Percentiles rank a stretch among this genome's conserved stretches.
phyloP scores from a whole-genome alignment of 176 grass and related monocot species.

The Secale cereale region DNA sequence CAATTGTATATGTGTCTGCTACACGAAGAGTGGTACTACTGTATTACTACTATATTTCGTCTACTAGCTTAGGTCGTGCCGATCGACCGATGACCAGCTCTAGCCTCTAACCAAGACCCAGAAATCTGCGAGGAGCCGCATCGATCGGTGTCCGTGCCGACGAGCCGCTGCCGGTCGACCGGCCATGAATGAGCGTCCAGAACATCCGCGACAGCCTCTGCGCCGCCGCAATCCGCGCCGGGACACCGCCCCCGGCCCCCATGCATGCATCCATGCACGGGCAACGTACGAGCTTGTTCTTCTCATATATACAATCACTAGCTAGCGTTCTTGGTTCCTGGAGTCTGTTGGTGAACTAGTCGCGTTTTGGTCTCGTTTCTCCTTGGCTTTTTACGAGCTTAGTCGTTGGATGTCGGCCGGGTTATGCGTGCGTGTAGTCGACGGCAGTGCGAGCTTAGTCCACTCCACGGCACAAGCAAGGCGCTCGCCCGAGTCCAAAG shows the following conservation, averaged over 20 bases:
- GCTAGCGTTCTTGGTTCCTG: not conserved
- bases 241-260: not conserved
- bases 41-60: not conserved
- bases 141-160: not conserved
- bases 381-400: not conserved
- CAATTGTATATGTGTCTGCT: not conserved
- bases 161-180: conserved; percentile 18
- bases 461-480: not conserved
- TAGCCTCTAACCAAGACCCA: not conserved
- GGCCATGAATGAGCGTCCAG: conserved; percentile 31
- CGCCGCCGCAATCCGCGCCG: conserved; percentile 30
- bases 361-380: not conserved
- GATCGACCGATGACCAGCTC: not conserved
- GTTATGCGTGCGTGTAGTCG: not conserved
- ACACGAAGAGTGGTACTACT: not conserved
- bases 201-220: conserved; percentile 26
- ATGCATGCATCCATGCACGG: not conserved
- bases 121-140: not conserved
- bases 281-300: too few species aligned
- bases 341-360: not conserved
- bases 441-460: not conserved
- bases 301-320: too few species aligned
- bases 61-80: not conserved
- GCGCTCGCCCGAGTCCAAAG: not conserved
- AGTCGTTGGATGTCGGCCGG: not conserved